These are phyloP conservation scores for Tephrocybe rancida DNA, from an alignment of 768 basidiomycete genomes.

Conservation along the genomic window DNA sequence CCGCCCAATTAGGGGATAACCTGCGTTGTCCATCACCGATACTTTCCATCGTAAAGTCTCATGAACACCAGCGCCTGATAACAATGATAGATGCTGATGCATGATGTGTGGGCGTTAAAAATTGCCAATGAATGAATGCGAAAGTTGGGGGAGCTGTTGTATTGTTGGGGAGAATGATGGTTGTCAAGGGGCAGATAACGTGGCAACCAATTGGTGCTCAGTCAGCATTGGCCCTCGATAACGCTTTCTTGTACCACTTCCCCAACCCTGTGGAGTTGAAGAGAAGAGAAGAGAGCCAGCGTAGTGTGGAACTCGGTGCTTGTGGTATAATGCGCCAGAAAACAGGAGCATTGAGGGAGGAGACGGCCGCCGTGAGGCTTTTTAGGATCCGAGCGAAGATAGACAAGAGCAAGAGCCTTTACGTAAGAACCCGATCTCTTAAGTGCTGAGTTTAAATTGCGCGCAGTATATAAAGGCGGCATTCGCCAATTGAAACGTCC, in stretches of 20 bases:
- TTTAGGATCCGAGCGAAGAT: conserved; percentile 20
- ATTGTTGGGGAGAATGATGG: conserved; percentile 2
- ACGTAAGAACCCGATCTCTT: conserved; percentile 43
- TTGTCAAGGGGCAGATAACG: conserved; percentile 9
- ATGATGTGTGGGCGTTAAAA: conserved; percentile 9
- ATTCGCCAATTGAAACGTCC: conserved; percentile 26
- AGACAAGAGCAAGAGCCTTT: conserved; percentile 38
- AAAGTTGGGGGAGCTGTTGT: not conserved
- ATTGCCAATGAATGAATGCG: not conserved
- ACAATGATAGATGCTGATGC: conserved; percentile 18
- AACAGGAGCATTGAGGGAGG: not conserved
- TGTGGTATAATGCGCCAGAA: not conserved
- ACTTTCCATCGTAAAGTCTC: not conserved
- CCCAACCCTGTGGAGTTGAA: not conserved
- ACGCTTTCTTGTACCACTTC: not conserved
- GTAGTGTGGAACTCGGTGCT: too few species aligned
- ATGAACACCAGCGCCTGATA: conserved; percentile 3
- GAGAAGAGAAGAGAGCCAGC: not conserved
- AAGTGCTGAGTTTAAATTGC: conserved; percentile 46
- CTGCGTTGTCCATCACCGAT: not conserved
- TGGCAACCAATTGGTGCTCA: not conserved
- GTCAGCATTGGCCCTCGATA: not conserved
- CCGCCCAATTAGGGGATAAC: conserved; percentile 1
- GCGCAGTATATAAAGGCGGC: conserved; percentile 46
- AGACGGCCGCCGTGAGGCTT: not conserved